These are phyloP conservation scores for Sugiyamaella smithiae DNA, from an alignment of 805 yeast genomes.

Conservation along the genomic window DNA sequence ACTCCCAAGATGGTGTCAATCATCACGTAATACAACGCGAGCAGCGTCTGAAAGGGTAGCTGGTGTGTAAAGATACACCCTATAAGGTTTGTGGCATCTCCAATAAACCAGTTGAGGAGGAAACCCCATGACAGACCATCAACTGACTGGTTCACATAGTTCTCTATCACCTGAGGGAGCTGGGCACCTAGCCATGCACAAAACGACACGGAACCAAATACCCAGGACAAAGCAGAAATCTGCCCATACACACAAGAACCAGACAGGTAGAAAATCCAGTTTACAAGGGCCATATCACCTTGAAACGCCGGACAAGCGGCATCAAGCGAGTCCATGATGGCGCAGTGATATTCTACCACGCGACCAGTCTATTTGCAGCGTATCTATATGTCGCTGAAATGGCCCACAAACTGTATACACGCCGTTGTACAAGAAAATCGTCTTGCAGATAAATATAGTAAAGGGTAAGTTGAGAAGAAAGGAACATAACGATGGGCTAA, in stretches of 20 bases:
- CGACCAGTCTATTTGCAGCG: too few relatives aligned
- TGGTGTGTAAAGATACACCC: conserved; percentile 81
- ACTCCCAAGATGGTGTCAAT: conserved; percentile 66
- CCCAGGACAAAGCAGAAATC: conserved; percentile 27
- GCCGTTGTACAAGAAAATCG: too few relatives aligned
- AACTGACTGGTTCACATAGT: conserved; percentile 57
- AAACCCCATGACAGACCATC: conserved; percentile 65
- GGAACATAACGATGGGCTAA: not conserved
- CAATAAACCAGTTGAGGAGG: conserved; percentile 60
- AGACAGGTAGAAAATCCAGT: conserved; percentile 26
- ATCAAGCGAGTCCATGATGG: not conserved
- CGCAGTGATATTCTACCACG: too few relatives aligned
- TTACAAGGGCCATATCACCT: conserved; percentile 22
- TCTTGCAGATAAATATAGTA: too few relatives aligned
- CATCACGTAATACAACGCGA: conserved; percentile 69
- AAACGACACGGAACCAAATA: conserved; percentile 22
- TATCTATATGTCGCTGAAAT: too few relatives aligned
- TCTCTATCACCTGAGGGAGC: conserved; percentile 63
- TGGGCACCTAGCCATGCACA: conserved; percentile 73
- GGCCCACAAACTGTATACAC: too few relatives aligned
- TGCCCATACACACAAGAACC: conserved; percentile 30
- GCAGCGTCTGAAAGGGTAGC: conserved; percentile 70
- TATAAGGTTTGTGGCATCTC: conserved; percentile 54
- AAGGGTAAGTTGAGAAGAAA: too few relatives aligned
- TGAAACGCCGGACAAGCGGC: conserved; percentile 29